phyloP scores from a whole-genome alignment of 2,329 filamentous ascomycete species.

The Ophiostoma piceae region DNA sequence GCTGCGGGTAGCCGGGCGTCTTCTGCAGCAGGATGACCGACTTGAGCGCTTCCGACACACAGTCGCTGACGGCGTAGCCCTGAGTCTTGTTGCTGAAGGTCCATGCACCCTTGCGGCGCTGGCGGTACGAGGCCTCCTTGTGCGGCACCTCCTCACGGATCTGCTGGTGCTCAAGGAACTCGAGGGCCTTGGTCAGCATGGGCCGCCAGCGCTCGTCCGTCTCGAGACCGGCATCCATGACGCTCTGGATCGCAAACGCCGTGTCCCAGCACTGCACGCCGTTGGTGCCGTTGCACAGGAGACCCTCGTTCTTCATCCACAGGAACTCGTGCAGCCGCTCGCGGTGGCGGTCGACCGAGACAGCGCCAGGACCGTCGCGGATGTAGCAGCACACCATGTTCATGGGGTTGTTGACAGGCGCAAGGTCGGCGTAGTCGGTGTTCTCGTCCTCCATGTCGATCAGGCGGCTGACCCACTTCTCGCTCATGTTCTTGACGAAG shows the following conservation, averaged over 20 bases:
- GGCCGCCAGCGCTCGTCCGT: conserved; percentile 69
- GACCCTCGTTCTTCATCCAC: conserved; percentile 87
- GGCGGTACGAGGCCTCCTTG: conserved; percentile 77
- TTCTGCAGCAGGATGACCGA: conserved; percentile 76
- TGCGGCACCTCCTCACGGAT: conserved; percentile 77
- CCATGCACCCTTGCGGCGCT: conserved; percentile 89
- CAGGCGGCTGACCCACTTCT: conserved; percentile 75
- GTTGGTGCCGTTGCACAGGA: conserved; percentile 94
- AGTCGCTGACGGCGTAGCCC: conserved; percentile 93
- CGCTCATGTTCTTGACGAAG: conserved; percentile 62
- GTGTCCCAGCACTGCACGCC: conserved; percentile 99
- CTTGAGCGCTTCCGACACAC: conserved; percentile 85
- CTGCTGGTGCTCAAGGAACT: conserved; percentile 86
- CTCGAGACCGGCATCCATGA: conserved; percentile 73
- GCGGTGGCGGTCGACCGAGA: conserved; percentile 63
- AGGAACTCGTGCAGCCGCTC: conserved; percentile 80
- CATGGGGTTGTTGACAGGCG: conserved; percentile 85
- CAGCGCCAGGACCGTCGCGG: conserved; percentile 68
- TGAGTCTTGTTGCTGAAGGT: conserved; percentile 89
- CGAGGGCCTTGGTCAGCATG: conserved; percentile 76
- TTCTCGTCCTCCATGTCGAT: conserved; percentile 91
- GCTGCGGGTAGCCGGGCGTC: conserved; percentile 64
- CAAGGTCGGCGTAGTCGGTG: conserved; percentile 78
- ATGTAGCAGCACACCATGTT: conserved; percentile 85
- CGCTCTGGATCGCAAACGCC: conserved; percentile 77